Base-by-base conservation (phyloP, 129 eudicot species). In the Artemisia argyi region DNA sequence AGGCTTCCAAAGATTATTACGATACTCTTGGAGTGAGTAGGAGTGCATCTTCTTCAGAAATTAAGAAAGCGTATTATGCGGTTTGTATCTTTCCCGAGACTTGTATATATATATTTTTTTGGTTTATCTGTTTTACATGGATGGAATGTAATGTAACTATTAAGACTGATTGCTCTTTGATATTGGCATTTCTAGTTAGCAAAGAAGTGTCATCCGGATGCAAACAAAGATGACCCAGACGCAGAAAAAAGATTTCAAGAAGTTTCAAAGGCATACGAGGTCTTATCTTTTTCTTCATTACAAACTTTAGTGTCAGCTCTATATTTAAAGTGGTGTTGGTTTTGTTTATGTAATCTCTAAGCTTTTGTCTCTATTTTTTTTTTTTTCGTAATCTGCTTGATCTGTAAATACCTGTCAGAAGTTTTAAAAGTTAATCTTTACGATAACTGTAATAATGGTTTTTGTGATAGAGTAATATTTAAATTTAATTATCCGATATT, bases 241-340 rank as follows among this genome's bases (percentile, higher is more conserved):
- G 89, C 96, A 49, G 90, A 78, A 66, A 75, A 59, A 39, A 86
- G 65, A 60, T 89, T 89, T 75, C 96, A 89, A 83, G 92, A 86
- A 76, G 81, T 89, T 26, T 82, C 82, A 72, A 86, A 89, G 68
- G 96, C 96, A 11, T 89, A 89, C 52, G 96, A 89, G 96, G 96
- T 89, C 59, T 32, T 28, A 19, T 19, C 11, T n/a, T 12, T 64
- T 73, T 20, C 22, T 20, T 20, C 22, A 20, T 20, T 20, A 20
- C 22, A 20, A 20, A 20, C 22, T 20, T 20, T 20, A 20, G 22
- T 20, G 22, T 20, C 54, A 4, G 17, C 55, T 65, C 35, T 46
- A 44, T 46, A 1, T 13, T 13, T 12, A 20, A 67, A 13, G 8
- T 67, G 19, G 20, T 49, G 1, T 17, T 64, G 11, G 69, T 62